phyloP scores from a whole-genome alignment of 306 rosid species.

The Pachyrhizus erosus region DNA sequence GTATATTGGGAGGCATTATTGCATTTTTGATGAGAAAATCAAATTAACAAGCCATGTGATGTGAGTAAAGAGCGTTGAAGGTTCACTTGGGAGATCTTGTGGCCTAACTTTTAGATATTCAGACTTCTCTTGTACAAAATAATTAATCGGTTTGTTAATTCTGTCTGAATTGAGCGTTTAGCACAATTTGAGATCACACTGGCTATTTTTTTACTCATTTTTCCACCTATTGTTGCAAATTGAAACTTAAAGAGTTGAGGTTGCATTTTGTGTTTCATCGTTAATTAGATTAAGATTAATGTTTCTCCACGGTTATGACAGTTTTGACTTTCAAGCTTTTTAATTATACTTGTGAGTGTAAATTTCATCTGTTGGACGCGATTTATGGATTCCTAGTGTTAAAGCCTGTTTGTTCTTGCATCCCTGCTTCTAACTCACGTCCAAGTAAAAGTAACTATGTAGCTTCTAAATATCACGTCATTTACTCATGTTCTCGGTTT shows the following conservation, averaged over 20 bases:
- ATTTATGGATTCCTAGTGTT: too few species aligned
- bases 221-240: constrained; percentile 6
- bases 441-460: too few species aligned
- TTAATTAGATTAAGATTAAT: background rate
- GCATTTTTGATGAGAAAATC: constrained; percentile 61
- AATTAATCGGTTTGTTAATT: constrained; percentile 4
- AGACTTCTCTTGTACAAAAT: constrained; percentile 33
- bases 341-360: background rate
- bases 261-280: constrained; percentile 30
- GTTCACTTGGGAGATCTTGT: constrained; percentile 30
- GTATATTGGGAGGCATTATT: constrained; percentile 75
- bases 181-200: background rate
- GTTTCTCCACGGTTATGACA: background rate
- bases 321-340: background rate
- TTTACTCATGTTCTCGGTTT: too few species aligned
- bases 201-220: constrained; percentile 9
- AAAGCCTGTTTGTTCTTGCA: too few species aligned
- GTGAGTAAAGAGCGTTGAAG: constrained; percentile 28
- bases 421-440: too few species aligned
- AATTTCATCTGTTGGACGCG: background rate
- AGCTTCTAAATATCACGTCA: too few species aligned
- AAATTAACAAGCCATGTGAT: constrained; percentile 35
- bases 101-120: constrained; percentile 23
- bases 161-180: constrained; percentile 22
- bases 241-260: background rate